A percentile compares a stretch with the other conserved stretches of the same genome.
phyloP scores from a whole-genome alignment of 2,329 filamentous ascomycete species.

The Orbilia oligospora region DNA sequence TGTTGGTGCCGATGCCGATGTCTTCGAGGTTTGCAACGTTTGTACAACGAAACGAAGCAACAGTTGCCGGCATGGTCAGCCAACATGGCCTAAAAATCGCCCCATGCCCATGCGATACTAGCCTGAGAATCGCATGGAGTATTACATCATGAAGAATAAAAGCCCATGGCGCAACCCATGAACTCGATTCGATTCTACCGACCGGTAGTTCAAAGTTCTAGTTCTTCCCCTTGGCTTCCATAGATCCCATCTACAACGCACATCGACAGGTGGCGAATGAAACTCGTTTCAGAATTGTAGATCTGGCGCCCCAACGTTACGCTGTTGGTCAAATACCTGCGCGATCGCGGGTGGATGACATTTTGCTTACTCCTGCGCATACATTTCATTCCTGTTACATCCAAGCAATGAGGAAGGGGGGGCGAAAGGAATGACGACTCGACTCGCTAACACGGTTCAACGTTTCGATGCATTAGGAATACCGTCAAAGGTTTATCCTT shows the following conservation, averaged over 20 bases:
- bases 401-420: constrained; percentile 12
- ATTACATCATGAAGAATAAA: constrained; percentile 57
- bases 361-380: constrained; percentile 14
- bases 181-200: constrained; percentile 9
- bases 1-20: constrained; percentile 53
- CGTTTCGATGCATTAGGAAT: constrained; percentile 21
- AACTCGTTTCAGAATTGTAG: constrained; percentile 54
- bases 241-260: constrained; percentile 32
- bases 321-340: constrained; percentile 53
- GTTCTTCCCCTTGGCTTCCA: neutral
- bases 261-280: constrained; percentile 52
- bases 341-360: constrained; percentile 24
- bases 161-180: constrained; percentile 30
- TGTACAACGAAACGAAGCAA: constrained; percentile 38
- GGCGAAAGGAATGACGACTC: constrained; percentile 36
- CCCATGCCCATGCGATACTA: constrained; percentile 30
- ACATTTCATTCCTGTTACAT: constrained; percentile 2
- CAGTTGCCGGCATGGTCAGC: constrained; percentile 31
- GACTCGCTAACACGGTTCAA: constrained; percentile 35
- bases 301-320: constrained; percentile 42
- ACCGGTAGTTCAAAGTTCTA: constrained; percentile 40
- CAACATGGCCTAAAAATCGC: constrained; percentile 16
- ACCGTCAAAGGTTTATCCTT: constrained; percentile 25
- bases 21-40: constrained; percentile 5
- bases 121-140: constrained; percentile 33